Percentiles rank a stretch among this genome's conserved stretches.
These are phyloP conservation scores for Aureobasidium leucospermi DNA, from an alignment of 2,329 filamentous ascomycete genomes.

Conservation along the genomic window DNA sequence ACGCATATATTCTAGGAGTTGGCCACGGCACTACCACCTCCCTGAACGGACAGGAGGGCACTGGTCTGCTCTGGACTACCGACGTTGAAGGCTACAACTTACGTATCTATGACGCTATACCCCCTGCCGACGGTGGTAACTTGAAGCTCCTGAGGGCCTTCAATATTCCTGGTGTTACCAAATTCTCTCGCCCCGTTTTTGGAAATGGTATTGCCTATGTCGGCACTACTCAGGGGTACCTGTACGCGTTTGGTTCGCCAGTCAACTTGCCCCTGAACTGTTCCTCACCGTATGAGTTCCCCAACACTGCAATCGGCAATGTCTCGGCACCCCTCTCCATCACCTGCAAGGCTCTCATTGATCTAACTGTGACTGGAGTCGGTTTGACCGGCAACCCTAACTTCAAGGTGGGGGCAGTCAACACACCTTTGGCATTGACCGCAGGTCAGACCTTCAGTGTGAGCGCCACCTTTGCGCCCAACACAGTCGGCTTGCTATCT, in stretches of 20 bases:
- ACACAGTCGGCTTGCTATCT: conserved; percentile 41
- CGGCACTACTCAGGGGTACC: conserved; percentile 43
- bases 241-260: conserved; percentile 52
- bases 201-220: conserved; percentile 50
- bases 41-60: conserved; percentile 46
- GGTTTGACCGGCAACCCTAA: conserved; percentile 32
- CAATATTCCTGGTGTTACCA: conserved; percentile 45
- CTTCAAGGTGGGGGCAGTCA: conserved; percentile 29
- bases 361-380: conserved; percentile 36
- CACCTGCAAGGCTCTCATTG: conserved; percentile 44
- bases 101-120: conserved; percentile 47
- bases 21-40: conserved; percentile 52
- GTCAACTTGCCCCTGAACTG: conserved; percentile 50
- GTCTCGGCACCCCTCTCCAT: conserved; percentile 29
- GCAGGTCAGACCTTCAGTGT: conserved; percentile 34
- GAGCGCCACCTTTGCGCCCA: conserved; percentile 39
- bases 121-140: conserved; percentile 27
- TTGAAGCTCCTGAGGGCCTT: conserved; percentile 46
- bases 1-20: conserved; percentile 49
- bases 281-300: conserved; percentile 43
- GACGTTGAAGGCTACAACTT: conserved; percentile 49
- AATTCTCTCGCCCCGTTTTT: conserved; percentile 53
- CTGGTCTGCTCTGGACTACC: conserved; percentile 50
- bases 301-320: conserved; percentile 36
- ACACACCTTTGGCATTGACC: conserved; percentile 28